Base-by-base conservation (phyloP, 2,329 filamentous ascomycete genomes). In the Balansia obtecta region DNA sequence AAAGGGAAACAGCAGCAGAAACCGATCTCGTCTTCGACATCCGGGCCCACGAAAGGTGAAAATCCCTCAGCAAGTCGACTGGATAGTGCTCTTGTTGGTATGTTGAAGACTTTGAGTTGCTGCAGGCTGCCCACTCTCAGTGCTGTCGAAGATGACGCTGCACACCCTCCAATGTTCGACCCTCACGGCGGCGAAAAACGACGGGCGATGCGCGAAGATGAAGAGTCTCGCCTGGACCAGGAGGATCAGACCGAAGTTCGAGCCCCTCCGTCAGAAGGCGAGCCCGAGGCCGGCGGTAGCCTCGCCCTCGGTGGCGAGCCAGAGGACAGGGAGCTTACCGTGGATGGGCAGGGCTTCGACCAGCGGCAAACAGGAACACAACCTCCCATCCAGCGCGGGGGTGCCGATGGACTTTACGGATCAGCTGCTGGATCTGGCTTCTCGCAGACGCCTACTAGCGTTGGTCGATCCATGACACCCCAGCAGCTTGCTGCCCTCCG, bases 271-370 rank as follows among this genome's bases (percentile, higher is more conserved):
- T 75, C 75, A 0, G 89, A 95, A 55, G 88, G 87, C 51, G 84
- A 85, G 51, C 80, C 82, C 1, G 89, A 93, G 65, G 86, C 86
- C 57, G 87, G 86, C 44, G 80, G 81, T 13, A 97, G 91, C 63
- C 74, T 93, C 52, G 90, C 94, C 52, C 75, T 97, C 16, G 91
- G 91, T 51, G 91, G 91, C 42, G 91, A 97, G 63, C 91, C 91
- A 0, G 91, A 97, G 63, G 88, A 95, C 57, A 76, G 79, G 54
- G 83, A 88, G 20, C 68, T 69, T 43, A 61, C 66, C 16, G 71
- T 73, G 16, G 77, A 79, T 46, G 67, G 67, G 39, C 71, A 76
- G 57, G 63, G 65, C 45, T 76, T 76, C 40, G 74, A 77, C 42
- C 77, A 79, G 52, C 77, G 82, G 53, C 77, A 82, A 46, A 79